Evolutionary conservation across 208 protist genomes (phyloP).

Genomic region (Wallacemonas sp.): DNA sequence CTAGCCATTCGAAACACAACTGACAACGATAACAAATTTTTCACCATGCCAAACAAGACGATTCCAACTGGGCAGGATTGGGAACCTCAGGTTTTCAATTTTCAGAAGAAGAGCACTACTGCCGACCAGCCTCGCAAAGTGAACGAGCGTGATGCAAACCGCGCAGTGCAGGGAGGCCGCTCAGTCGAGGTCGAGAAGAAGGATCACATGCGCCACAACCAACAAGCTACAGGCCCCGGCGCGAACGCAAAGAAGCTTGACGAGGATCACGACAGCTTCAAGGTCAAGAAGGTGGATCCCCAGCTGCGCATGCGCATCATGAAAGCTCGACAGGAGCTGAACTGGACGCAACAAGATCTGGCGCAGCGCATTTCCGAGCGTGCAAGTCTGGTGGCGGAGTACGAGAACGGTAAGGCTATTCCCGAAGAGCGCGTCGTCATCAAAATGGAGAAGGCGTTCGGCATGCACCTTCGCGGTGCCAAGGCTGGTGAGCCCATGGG

Average conservation of each 20-base stretch:
- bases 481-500: slow-evolving; percentile 83
- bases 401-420: slow-evolving; percentile 93
- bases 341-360: slow-evolving; percentile 89
- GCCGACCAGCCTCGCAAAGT: slow-evolving; percentile 44
- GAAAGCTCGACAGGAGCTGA: slow-evolving; percentile 78
- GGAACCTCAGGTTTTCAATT: slow-evolving; percentile 89
- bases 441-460: slow-evolving; percentile 94
- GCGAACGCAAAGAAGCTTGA: slow-evolving; percentile 89
- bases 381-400: slow-evolving; percentile 88
- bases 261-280: slow-evolving; percentile 82
- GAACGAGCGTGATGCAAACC: slow-evolving; percentile 74
- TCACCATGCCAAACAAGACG: slow-evolving; percentile 46
- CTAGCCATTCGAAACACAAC: not conserved
- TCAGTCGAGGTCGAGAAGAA: slow-evolving; percentile 65
- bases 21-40: slow-evolving; percentile 1
- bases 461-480: slow-evolving; percentile 91
- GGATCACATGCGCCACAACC: slow-evolving; percentile 70
- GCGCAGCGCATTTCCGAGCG: slow-evolving; percentile 85
- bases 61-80: slow-evolving; percentile 82
- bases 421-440: slow-evolving; percentile 91
- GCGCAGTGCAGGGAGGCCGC: slow-evolving; percentile 72
- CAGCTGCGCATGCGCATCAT: slow-evolving; percentile 80
- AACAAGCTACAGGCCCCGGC: slow-evolving; percentile 58
- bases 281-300: slow-evolving; percentile 86
- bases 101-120: slow-evolving; percentile 40